These are phyloP conservation scores for Trichoderma cornu-damae DNA, from an alignment of 2,329 filamentous ascomycete species.

Conservation along the genomic window DNA sequence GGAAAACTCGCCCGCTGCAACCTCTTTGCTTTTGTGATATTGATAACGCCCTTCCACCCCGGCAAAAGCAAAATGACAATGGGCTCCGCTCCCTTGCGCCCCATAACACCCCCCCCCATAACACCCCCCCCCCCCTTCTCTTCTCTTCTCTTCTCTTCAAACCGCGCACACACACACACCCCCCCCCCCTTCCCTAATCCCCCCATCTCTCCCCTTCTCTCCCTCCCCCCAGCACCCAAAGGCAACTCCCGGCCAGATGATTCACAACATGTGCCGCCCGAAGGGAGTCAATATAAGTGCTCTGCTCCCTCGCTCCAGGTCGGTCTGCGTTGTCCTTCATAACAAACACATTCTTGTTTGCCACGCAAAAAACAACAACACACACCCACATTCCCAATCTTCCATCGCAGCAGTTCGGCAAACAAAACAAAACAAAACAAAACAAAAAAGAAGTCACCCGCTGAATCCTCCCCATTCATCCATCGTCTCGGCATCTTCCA, in stretches of 20 bases:
- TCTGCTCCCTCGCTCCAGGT: constrained; percentile 14
- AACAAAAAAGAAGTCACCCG: too few relatives aligned
- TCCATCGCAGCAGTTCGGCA: too few relatives aligned
- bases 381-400: not conserved
- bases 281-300: constrained; percentile 23
- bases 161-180: not conserved
- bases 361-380: not conserved
- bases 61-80: constrained; percentile 10
- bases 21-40: constrained; percentile 15
- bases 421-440: too few relatives aligned
- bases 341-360: constrained; percentile 7
- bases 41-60: constrained; percentile 15
- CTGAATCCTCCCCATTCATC: not conserved
- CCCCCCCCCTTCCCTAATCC: too few relatives aligned
- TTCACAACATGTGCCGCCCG: constrained; percentile 24
- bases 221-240: constrained; percentile 14
- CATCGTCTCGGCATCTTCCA: not conserved
- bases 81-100: not conserved
- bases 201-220: constrained; percentile 14
- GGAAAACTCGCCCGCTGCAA: constrained; percentile 6
- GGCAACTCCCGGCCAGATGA: constrained; percentile 12
- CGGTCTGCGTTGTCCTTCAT: constrained; percentile 8
- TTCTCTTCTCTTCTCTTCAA: constrained; percentile 11
- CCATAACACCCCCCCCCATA: constrained; percentile 11
- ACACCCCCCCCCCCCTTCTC: too few relatives aligned